phyloP scores from a whole-genome alignment of 2,329 filamentous ascomycete species.

The Colletotrichum eremochloae region DNA sequence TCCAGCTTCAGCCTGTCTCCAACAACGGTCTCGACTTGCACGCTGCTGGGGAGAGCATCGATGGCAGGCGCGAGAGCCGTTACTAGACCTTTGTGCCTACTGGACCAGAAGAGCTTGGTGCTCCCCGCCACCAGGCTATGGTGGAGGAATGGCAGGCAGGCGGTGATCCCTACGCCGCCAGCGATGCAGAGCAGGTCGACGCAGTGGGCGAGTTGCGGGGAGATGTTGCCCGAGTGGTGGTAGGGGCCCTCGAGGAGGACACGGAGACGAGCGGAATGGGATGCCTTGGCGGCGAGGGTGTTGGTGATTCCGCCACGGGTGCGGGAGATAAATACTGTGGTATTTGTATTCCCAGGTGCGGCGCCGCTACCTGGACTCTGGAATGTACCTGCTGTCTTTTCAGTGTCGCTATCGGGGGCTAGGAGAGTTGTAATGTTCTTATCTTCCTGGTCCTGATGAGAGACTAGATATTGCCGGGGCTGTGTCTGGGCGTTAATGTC shows the following conservation, averaged over 20 bases:
- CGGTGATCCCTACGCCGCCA: slow-evolving; percentile 30
- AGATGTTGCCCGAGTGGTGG: slow-evolving; percentile 10
- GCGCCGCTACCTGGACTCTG: neutral
- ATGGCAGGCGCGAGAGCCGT: slow-evolving; percentile 13
- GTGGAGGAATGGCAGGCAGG: slow-evolving; percentile 19
- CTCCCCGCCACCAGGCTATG: neutral
- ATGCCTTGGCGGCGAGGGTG: slow-evolving; percentile 11
- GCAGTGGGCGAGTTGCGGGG: slow-evolving; percentile 20
- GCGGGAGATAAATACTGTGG: slow-evolving; percentile 14
- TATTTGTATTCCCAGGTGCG: neutral
- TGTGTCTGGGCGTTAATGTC: neutral
- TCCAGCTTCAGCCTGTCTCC: slow-evolving; percentile 31
- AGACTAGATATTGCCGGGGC: neutral
- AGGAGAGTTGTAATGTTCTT: neutral
- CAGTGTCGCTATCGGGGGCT: slow-evolving; percentile 11
- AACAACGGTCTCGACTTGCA: slow-evolving; percentile 28
- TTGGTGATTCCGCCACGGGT: slow-evolving; percentile 10
- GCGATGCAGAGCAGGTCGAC: slow-evolving; percentile 32
- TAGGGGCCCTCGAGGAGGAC: slow-evolving; percentile 25
- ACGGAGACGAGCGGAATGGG: neutral
- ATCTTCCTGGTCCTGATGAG: neutral
- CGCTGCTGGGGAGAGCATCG: slow-evolving; percentile 16
- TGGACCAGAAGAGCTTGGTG: slow-evolving; percentile 24
- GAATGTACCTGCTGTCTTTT: neutral
- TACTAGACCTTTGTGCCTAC: slow-evolving; percentile 16